A percentile compares a stretch with the other conserved stretches of the same genome.
These are phyloP conservation scores for Ailanthus altissimus DNA, from an alignment of 345 rosid genomes.

Conservation along the genomic window DNA sequence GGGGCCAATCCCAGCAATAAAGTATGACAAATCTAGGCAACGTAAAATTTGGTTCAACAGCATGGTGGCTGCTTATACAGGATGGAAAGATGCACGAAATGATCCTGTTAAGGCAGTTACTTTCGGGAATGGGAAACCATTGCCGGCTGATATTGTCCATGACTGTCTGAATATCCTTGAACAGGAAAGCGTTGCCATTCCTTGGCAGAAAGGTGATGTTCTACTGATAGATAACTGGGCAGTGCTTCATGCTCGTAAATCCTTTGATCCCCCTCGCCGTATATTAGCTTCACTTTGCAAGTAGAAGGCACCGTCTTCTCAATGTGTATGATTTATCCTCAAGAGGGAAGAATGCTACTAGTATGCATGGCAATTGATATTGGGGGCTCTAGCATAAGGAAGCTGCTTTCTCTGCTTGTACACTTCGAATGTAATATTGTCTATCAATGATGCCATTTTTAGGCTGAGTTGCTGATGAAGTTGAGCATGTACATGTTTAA, in stretches of 20 bases:
- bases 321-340: not conserved
- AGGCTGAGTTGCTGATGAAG: not conserved
- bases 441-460: not conserved
- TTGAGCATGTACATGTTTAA: not conserved
- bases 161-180: constrained; percentile 70
- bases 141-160: constrained; percentile 58
- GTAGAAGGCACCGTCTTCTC: constrained; percentile 19
- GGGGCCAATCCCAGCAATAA: constrained; percentile 90
- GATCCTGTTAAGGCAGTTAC: constrained; percentile 74
- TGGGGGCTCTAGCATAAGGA: not conserved
- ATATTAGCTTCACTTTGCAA: constrained; percentile 86
- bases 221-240: constrained; percentile 83
- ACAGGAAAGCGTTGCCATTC: constrained; percentile 76
- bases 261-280: constrained; percentile 76
- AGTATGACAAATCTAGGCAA: constrained; percentile 55
- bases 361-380: not conserved
- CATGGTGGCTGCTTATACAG: constrained; percentile 89
- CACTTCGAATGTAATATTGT: not conserved
- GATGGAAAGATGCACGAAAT: constrained; percentile 77
- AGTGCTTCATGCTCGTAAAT: constrained; percentile 73
- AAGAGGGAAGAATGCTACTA: not conserved
- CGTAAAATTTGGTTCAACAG: constrained; percentile 91
- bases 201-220: constrained; percentile 89
- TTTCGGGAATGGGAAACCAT: constrained; percentile 67
- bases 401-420: not conserved